These are phyloP conservation scores for Begonia peltatifolia DNA, from an alignment of 306 rosid genomes.

Conservation along the genomic window DNA sequence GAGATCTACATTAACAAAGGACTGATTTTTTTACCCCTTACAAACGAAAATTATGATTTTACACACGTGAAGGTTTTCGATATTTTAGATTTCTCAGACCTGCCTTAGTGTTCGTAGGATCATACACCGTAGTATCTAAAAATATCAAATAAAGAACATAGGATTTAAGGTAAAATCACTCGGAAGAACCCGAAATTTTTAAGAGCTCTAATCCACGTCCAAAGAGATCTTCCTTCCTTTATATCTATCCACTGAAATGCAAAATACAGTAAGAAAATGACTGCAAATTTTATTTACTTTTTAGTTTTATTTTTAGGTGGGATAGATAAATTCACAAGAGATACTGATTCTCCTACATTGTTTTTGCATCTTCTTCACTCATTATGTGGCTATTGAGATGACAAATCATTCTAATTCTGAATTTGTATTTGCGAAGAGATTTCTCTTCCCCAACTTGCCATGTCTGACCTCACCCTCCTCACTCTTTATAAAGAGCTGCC, in stretches of 20 bases:
- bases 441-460: conserved; percentile 4
- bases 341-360: conserved; percentile 35
- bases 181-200: too few species aligned
- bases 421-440: background rate
- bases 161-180: too few species aligned
- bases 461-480: background rate
- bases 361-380: conserved; percentile 26
- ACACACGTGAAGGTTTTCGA: too few species aligned
- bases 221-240: background rate
- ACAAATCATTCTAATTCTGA: conserved; percentile 23
- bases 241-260: background rate
- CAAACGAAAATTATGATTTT: background rate
- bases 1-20: background rate
- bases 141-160: too few species aligned
- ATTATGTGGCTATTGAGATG: conserved; percentile 36
- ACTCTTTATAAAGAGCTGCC: conserved; percentile 2
- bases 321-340: conserved; percentile 1
- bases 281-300: background rate
- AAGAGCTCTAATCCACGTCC: background rate
- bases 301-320: background rate
- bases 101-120: too few species aligned
- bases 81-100: too few species aligned
- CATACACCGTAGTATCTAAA: too few species aligned
- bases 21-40: too few species aligned
- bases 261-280: background rate